These are phyloP conservation scores for Capsella rubella DNA, from an alignment of 441 rosid genomes.

Conservation along the genomic window DNA sequence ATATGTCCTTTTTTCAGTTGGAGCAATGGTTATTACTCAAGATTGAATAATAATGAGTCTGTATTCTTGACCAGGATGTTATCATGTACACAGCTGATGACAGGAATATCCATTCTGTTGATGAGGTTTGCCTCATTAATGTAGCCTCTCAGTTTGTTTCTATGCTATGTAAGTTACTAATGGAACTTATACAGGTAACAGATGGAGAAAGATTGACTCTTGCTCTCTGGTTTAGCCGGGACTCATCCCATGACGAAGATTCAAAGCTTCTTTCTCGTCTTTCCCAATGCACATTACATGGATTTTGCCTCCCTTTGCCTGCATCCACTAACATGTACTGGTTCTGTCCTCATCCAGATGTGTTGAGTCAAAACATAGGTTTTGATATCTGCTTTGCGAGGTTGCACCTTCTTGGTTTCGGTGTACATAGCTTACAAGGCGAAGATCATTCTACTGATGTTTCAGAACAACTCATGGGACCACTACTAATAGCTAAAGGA, in stretches of 20 bases:
- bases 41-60: slow-evolving; percentile 19
- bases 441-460: slow-evolving; percentile 41
- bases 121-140: slow-evolving; percentile 61
- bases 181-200: slow-evolving; percentile 54
- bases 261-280: slow-evolving; percentile 74
- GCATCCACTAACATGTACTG: slow-evolving; percentile 87
- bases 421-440: slow-evolving; percentile 53
- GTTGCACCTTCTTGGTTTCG: slow-evolving; percentile 62
- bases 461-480: slow-evolving; percentile 55
- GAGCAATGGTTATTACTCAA: not conserved
- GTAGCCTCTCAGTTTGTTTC: slow-evolving; percentile 2
- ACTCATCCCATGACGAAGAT: slow-evolving; percentile 84
- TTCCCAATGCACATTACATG: slow-evolving; percentile 45
- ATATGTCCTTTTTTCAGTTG: slow-evolving; percentile 10
- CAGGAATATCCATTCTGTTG: slow-evolving; percentile 80
- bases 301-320: slow-evolving; percentile 53
- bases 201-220: slow-evolving; percentile 92
- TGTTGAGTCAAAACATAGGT: slow-evolving; percentile 48
- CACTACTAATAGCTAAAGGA: slow-evolving; percentile 65
- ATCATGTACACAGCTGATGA: slow-evolving; percentile 88
- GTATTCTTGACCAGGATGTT: slow-evolving; percentile 63
- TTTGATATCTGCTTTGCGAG: slow-evolving; percentile 79
- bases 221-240: slow-evolving; percentile 87
- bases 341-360: slow-evolving; percentile 59
- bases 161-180: slow-evolving; percentile 18